phyloP scores from a whole-genome alignment of 306 rosid genomes.

The Dalbergia cultrata region DNA sequence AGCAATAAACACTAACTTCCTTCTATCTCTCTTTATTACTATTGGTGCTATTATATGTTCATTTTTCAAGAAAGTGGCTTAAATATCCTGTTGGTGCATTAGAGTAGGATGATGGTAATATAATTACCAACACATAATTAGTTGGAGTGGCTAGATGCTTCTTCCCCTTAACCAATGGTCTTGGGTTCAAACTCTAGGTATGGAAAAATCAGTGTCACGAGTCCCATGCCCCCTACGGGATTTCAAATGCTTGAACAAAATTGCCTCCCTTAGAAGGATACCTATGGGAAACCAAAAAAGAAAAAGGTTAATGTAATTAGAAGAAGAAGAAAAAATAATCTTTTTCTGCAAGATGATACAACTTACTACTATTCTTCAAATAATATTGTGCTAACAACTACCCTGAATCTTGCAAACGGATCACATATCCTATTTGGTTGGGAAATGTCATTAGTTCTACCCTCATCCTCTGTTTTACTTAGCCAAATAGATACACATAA shows the following conservation, averaged over 20 bases:
- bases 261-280: no score
- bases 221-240: no score
- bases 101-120: constrained; percentile 17
- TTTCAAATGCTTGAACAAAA: no score
- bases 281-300: no score
- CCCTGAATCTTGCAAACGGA: constrained; percentile 27
- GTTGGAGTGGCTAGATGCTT: no score
- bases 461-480: constrained; percentile 40
- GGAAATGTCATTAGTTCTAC: constrained; percentile 20
- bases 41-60: neutral
- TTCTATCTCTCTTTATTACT: no score
- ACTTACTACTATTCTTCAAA: constrained; percentile 2
- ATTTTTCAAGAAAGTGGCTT: constrained; percentile 26
- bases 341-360: constrained; percentile 25
- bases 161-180: no score
- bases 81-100: constrained; percentile 14
- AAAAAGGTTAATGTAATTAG: neutral
- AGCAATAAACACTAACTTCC: no score
- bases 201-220: no score
- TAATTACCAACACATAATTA: neutral
- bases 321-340: neutral
- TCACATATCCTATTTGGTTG: constrained; percentile 33
- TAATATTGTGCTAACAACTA: constrained; percentile 24
- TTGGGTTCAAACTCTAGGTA: no score
- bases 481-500: neutral